A percentile compares a stretch with the other conserved stretches of the same genome.
Conservation (phyloP, 768 basidiomycete species). For the Russula lepida region DNA sequence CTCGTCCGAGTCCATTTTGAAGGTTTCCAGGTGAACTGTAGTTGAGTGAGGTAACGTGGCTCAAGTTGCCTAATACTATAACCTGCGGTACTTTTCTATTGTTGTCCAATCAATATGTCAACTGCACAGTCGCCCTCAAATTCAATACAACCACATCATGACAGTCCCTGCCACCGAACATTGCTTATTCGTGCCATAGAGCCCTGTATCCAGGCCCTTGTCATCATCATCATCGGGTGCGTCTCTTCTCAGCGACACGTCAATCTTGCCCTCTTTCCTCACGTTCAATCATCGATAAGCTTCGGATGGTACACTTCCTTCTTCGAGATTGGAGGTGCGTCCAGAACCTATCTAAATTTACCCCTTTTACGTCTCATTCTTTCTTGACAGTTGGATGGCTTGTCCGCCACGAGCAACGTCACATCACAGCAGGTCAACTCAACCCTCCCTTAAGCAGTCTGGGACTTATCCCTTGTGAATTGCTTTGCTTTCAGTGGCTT, state of each 20-base stretch:
- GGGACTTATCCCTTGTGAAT: background rate
- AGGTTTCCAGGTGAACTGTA: background rate
- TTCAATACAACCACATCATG: background rate
- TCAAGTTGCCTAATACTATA: background rate
- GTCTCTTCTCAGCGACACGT: background rate
- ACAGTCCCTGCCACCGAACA: background rate
- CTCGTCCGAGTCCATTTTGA: background rate
- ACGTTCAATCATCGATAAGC: background rate
- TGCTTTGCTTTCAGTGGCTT: background rate
- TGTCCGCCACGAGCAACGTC: constrained; percentile 1
- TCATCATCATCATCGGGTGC: constrained; percentile 18
- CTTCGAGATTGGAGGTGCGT: constrained; percentile 19
- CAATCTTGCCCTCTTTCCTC: background rate
- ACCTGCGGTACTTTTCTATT: background rate
- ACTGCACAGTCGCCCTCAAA: background rate
- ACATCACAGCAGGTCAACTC: constrained; percentile 9
- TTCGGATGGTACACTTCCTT: constrained; percentile 17
- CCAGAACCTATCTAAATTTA: background rate
- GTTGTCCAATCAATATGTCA: background rate
- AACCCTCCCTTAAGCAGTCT: background rate
- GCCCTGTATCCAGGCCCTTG: constrained; percentile 10
- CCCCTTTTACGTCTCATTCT: background rate
- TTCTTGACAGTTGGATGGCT: constrained; percentile 17
- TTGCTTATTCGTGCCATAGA: constrained; percentile 1
- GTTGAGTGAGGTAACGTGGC: too few relatives aligned